Evolutionary conservation across 192 early-diverging fungal genomes (phyloP).

Genomic region (Phycomyces nitens): DNA sequence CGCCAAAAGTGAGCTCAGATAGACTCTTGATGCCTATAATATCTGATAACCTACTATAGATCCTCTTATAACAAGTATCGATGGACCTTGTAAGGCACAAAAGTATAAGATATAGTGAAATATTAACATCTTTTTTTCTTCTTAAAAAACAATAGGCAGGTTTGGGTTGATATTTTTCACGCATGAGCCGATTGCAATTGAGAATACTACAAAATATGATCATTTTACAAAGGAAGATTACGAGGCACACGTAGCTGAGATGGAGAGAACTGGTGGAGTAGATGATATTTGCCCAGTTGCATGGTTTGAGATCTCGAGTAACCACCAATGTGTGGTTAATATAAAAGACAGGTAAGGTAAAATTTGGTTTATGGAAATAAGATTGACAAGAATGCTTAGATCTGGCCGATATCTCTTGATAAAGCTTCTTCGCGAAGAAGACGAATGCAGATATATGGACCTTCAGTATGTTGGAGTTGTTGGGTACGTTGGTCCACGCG

Average conservation of each 20-base stretch:
- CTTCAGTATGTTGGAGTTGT: conserved; percentile 11
- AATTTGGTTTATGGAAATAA: not conserved
- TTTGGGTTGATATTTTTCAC: not conserved
- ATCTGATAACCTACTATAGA: not conserved
- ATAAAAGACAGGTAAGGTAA: conserved; percentile 8
- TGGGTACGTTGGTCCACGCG: conserved; percentile 10
- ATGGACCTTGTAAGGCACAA: not conserved
- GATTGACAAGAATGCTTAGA: not conserved
- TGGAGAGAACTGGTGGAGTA: not conserved
- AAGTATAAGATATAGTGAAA: not conserved
- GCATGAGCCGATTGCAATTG: not conserved
- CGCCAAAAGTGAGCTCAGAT: not conserved
- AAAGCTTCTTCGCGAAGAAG: conserved; percentile 8
- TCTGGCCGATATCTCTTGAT: conserved; percentile 10
- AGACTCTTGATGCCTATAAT: not conserved
- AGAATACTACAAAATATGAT: conserved; percentile 6
- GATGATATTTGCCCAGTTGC: conserved; percentile 3
- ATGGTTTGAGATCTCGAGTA: conserved; percentile 1
- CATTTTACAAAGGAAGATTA: conserved; percentile 13
- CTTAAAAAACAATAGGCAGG: not conserved
- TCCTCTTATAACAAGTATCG: not conserved
- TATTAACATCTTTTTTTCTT: not conserved
- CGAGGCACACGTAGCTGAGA: not conserved
- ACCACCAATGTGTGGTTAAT: not conserved
- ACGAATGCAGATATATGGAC: not conserved